Base-by-base conservation (phyloP, 2,329 filamentous ascomycete genomes). In the Cadophora gregata region DNA sequence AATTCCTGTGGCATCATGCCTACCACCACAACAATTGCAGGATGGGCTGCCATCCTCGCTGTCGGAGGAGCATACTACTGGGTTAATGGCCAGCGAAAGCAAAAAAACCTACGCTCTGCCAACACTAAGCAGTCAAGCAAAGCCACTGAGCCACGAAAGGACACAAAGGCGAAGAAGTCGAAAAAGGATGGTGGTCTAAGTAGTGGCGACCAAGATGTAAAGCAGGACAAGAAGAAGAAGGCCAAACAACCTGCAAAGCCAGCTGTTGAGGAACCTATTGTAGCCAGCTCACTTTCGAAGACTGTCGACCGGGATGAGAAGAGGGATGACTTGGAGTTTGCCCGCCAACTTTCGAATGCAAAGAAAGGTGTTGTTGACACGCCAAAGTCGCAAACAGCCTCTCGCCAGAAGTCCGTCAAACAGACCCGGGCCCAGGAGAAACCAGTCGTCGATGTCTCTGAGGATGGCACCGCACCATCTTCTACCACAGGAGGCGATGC, bases 401-500 rank as follows among this genome's bases (percentile, higher is more conserved):
- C 55, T 25, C 71, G 71, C 31, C 72, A 75, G 71, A 90, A 89
- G 80, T 89, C 88, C 29, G 84, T 91, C 67, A 92, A 93, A 83
- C 88, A 91, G 77, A 88, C 83, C 69, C 87, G 83, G 66, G 88
- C 83, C 73, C 84, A 85, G 75, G 81, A 85, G 77, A 81, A 82
- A 65, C 79, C 80, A 45, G 78, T 79, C 38, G 75, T 77, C 24
- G 80, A 82, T 50, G 62, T 64, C 55, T 74, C 73, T 9, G 77
- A 81, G 67, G 83, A 84, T 70, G 83, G 83, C 36, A 88, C 86
- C 14, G 84, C 86, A 59, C 83, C 86, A 7, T 91, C 91, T 0
- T 94, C 92, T 4, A 90, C 88, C 62, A 87, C 88, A 53, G 91
- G 88, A 62, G 90, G 84, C 33, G 92, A 95, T 76, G 92, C 89